Evolutionary conservation across 305 asterid species (phyloP).

Genomic region (Vinca major): DNA sequence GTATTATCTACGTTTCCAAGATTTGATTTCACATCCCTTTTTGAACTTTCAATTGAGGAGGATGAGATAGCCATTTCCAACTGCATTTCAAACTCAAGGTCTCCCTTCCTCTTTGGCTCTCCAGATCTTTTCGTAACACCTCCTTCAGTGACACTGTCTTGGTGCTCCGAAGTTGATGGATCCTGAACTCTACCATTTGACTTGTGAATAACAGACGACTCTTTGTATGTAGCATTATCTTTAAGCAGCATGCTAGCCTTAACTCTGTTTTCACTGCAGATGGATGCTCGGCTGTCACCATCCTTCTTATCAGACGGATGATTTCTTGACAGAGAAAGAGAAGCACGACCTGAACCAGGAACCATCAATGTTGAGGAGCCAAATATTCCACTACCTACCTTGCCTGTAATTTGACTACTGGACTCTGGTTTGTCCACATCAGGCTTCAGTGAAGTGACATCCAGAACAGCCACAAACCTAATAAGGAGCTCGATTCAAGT

Average conservation of each 20-base stretch:
- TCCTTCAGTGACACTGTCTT: conserved; percentile 31
- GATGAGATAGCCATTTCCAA: conserved; percentile 81
- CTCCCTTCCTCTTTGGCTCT: conserved; percentile 70
- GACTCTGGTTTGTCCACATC: conserved; percentile 48
- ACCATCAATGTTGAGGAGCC: conserved; percentile 81
- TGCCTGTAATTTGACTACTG: conserved; percentile 25
- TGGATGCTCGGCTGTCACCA: conserved; percentile 21
- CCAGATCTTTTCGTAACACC: conserved; percentile 25
- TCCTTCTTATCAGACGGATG: conserved; percentile 26
- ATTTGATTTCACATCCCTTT: conserved; percentile 22
- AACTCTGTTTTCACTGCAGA: conserved; percentile 19
- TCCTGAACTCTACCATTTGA: conserved; percentile 27
- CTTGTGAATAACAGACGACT: conserved; percentile 19
- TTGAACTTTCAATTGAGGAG: conserved; percentile 46
- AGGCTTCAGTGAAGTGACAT: conserved; percentile 78
- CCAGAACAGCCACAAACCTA: conserved; percentile 82
- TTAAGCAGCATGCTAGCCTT: conserved; percentile 29
- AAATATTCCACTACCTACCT: conserved; percentile 46
- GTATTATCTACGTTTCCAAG: conserved; percentile 32
- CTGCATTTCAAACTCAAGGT: conserved; percentile 85
- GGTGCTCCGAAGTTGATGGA: conserved; percentile 29
- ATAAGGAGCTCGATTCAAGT: conserved; percentile 6
- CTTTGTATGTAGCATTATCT: background rate
- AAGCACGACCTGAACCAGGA: conserved; percentile 47
- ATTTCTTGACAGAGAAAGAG: conserved; percentile 28